Conservation (phyloP, 23 red algal genomes). For the Gracilariopsis chorda region DNA sequence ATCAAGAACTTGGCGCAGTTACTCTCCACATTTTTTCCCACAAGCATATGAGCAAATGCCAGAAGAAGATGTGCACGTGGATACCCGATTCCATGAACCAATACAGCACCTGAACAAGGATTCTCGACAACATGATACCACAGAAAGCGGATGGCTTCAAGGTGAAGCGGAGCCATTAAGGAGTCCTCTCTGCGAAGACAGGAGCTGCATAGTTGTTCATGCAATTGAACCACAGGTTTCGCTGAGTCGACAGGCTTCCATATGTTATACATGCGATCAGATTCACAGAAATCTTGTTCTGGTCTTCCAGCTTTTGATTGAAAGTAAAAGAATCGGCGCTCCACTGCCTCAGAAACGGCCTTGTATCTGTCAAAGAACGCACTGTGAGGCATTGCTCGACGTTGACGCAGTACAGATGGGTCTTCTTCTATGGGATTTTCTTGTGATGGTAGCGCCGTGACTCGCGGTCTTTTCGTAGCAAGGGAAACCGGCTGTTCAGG, state of each 20-base stretch:
- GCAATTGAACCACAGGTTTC: background rate
- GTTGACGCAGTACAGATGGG: background rate
- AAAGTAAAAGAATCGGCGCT: background rate
- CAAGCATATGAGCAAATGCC: slow-evolving; percentile 3
- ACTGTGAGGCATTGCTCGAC: background rate
- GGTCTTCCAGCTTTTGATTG: background rate
- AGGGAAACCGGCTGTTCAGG: no score
- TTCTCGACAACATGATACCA: slow-evolving; percentile 47
- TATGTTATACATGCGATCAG: background rate
- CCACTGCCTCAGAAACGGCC: background rate
- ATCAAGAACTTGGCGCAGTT: background rate
- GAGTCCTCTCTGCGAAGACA: background rate
- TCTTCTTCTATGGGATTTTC: background rate
- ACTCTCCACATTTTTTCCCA: background rate
- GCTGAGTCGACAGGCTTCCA: background rate
- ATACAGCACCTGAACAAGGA: slow-evolving; percentile 49
- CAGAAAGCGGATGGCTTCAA: slow-evolving; percentile 36
- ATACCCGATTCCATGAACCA: slow-evolving; percentile 39
- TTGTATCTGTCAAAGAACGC: background rate
- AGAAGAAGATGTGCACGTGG: slow-evolving; percentile 35
- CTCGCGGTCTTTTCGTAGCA: background rate
- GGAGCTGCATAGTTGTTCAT: background rate
- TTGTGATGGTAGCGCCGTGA: background rate
- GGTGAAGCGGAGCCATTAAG: background rate
- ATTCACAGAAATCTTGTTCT: background rate